phyloP scores from a whole-genome alignment of 352 stramenopile genomes.

The Globisporangium uncinulatum region DNA sequence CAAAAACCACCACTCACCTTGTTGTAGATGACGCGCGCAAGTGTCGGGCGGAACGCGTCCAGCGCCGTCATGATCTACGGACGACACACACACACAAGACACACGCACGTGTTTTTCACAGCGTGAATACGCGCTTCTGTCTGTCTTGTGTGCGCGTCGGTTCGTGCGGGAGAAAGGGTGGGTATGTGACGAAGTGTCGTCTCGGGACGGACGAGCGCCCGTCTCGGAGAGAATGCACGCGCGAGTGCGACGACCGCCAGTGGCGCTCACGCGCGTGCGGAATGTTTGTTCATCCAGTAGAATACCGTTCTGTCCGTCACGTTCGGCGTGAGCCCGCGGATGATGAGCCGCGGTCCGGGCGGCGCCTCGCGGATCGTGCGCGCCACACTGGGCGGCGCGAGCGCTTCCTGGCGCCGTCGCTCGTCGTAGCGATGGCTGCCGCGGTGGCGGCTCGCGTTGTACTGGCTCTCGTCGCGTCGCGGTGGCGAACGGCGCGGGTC shows the following conservation, averaged over 20 bases:
- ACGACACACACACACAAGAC: slow-evolving; percentile 1
- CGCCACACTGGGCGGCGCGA: slow-evolving; percentile 1
- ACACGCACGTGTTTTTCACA: slow-evolving; percentile 6
- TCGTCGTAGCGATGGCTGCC: neutral
- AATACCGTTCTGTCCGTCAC: slow-evolving; percentile 69
- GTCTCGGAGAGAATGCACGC: slow-evolving; percentile 3
- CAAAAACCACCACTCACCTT: slow-evolving; percentile 30
- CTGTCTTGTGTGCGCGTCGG: neutral
- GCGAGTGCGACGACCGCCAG: no score
- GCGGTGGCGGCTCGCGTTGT: neutral
- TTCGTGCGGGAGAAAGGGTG: neutral
- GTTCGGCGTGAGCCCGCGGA: slow-evolving; percentile 43
- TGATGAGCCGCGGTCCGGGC: slow-evolving; percentile 57
- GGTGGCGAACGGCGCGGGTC: neutral
- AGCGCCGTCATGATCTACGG: slow-evolving; percentile 58
- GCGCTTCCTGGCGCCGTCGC: neutral
- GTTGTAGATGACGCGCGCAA: slow-evolving; percentile 52
- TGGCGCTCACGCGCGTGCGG: no score
- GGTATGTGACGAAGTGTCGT: no score
- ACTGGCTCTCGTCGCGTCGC: neutral
- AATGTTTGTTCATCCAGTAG: neutral
- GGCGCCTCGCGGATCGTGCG: slow-evolving; percentile 14
- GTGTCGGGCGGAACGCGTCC: slow-evolving; percentile 37
- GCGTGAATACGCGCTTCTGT: slow-evolving; percentile 10
- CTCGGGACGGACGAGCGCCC: neutral